A percentile compares a stretch with the other conserved stretches of the same genome.
Evolutionary conservation across 2,329 filamentous ascomycete species (phyloP).

Genomic region (Curvularia lunata): DNA sequence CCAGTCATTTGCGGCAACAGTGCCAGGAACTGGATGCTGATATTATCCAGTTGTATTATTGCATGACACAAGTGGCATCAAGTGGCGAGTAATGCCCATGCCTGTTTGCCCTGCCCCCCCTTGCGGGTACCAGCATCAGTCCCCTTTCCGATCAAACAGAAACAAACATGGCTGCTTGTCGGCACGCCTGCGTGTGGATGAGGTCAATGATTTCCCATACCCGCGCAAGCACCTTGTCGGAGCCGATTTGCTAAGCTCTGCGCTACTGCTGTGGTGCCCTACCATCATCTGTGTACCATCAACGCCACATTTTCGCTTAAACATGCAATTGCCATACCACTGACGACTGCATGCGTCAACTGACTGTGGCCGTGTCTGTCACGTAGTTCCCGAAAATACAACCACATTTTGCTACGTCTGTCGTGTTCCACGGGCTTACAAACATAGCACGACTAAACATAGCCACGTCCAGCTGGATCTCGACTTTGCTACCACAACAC

Average conservation of each 20-base stretch:
- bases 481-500: conserved; percentile 3
- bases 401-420: neutral
- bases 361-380: conserved; percentile 1
- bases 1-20: conserved; percentile 3
- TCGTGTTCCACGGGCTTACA: neutral
- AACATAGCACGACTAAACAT: neutral
- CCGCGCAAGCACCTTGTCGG: conserved; percentile 19
- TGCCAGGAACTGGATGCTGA: conserved; percentile 5
- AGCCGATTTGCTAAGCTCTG: conserved; percentile 22
- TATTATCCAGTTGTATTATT: neutral
- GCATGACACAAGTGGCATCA: neutral
- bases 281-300: conserved; percentile 14
- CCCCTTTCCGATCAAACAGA: neutral
- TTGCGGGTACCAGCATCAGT: neutral
- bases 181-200: conserved; percentile 13
- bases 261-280: conserved; percentile 25
- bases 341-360: conserved; percentile 11
- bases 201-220: conserved; percentile 16
- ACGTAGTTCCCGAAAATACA: neutral
- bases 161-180: conserved; percentile 4
- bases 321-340: conserved; percentile 7
- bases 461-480: conserved; percentile 8
- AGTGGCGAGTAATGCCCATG: conserved; percentile 1
- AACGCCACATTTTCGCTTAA: conserved; percentile 20
- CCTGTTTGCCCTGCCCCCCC: neutral